Evolutionary conservation across 441 rosid genomes (phyloP), one percentile per base, ranked within the genome.

Genomic region (Melastoma candidum): DNA sequence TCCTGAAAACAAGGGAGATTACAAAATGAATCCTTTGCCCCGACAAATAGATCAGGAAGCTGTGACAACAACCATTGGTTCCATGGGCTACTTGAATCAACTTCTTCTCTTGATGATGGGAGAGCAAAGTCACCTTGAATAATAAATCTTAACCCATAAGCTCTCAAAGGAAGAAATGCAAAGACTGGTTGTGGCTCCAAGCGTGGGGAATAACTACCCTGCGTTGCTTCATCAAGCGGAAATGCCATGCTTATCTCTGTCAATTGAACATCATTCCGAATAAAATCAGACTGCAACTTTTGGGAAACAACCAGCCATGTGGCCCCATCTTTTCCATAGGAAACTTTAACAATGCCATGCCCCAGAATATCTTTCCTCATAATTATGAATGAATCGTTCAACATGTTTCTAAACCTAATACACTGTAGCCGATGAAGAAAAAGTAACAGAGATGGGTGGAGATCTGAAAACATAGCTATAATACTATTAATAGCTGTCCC

Each of bases 101-200:
- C 97, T 69, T 94, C 99, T 74, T 94, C 97, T 72, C 99, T 82
- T 49, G 99, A 94, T 61, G 99, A 87, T 29, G 99, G 87, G 61
- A 94, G 97, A 67, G 83, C 74, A 72, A 94, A 94, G 75, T 89
- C 97, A 26, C 96, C 99, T 70, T 94, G 97, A 57, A 94, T 72
- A 63, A 94, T 89, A 72, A 94, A 94, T 72, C 89, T 94, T 59
- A 94, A 72, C 60, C 99, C 99, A 53, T 94, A 94, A n/a, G 93
- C 83, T 75, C 99, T 75, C n/a, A 94, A 68, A 68, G 99, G 99
- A 74, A 94, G 99, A 79, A 79, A 94, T 57, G 99, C 78, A 78
- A 94, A 94, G 60, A 85, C 97, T 17, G 96, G 99, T 65, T 94
- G 97, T 66, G 77, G 93, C 56, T 68, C 75, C 68, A 89, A 65